A percentile compares a stretch with the other conserved stretches of the same genome.
Conservation (phyloP, 192 early-diverging fungal genomes). For the Rhizophlyctis rosea region DNA sequence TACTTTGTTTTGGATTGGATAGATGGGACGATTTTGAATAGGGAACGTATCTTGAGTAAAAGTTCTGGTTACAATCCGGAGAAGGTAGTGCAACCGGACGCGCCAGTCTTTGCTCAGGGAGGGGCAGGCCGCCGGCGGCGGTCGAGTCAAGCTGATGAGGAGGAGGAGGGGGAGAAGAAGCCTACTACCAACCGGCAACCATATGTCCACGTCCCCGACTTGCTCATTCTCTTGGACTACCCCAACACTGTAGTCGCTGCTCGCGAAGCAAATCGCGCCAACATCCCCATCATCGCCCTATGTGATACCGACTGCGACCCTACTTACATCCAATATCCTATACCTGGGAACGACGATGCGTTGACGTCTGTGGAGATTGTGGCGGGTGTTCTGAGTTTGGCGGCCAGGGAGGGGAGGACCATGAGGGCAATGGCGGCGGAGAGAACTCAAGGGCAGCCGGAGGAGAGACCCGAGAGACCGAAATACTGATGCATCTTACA, state of each 20-base stretch:
- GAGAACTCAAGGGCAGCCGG: too few relatives aligned
- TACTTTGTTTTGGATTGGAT: conserved; percentile 85
- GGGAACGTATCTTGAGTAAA: conserved; percentile 63
- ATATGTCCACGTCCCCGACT: conserved; percentile 63
- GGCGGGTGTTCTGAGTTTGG: conserved; percentile 73
- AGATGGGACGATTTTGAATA: conserved; percentile 87
- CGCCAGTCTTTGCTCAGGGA: conserved; percentile 4
- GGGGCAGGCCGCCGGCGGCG: background rate
- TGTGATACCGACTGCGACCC: conserved; percentile 93
- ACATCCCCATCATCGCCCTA: conserved; percentile 87
- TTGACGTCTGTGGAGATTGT: conserved; percentile 72
- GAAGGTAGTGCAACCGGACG: conserved; percentile 29
- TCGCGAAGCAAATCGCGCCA: conserved; percentile 67
- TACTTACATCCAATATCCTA: conserved; percentile 77
- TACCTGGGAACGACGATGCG: conserved; percentile 94
- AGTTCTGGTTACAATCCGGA: conserved; percentile 44
- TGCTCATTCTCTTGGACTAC: conserved; percentile 80
- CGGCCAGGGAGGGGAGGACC: conserved; percentile 62
- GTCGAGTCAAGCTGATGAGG: background rate
- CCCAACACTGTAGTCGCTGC: conserved; percentile 79
- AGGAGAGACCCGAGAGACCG: too few relatives aligned
- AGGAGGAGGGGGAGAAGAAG: conserved; percentile 23
- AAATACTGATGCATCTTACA: too few relatives aligned
- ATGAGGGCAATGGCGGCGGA: too few relatives aligned
- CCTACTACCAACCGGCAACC: conserved; percentile 46